Base-by-base conservation (phyloP, 1,284 basidiomycete species). In the Fomitiporia mediterranea region DNA sequence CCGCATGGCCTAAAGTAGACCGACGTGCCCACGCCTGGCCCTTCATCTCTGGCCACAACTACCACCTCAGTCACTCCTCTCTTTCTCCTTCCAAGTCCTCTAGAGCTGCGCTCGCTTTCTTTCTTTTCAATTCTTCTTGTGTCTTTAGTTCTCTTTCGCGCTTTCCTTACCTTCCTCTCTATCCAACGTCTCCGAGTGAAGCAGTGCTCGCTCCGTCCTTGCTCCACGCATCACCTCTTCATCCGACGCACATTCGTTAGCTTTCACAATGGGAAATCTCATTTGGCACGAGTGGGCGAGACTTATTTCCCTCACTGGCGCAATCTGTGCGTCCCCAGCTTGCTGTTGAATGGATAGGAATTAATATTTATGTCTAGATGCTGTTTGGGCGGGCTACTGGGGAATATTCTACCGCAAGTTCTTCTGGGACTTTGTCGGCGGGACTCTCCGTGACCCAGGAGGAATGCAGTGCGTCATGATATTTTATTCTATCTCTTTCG, bases 401-500 rank as follows among this genome's bases (percentile, higher is more conserved):
- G 91, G 82, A 19, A 70, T 93, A 11, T 74, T 89, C 63, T 93
- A 83, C 74, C 88, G 90, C 70, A 94, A 94, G 72, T 94, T 90
- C 78, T 91, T 94, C 73, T 94, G 88, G 84, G 92, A 94, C 74
- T 87, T 89, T 64, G 70, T 87, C 15, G 79, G 78, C 60, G 87
- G 87, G 50, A 83, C 76, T 63, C 62, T 86, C 59, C 84, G 88
- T 62, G 76, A 82, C 65, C 89, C 89, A 40, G 84, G 84, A 71
- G 89, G 90, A 59, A 60, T 91, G 34, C 86, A 92, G 91, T 93
- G 65, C 67, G 87, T 84, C 11, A 50, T 17, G 53, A 5, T 35
- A 25, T 13, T 37, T 15, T n/a, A 28, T 30, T 6, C 8, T 6
- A 15, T 15, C 17, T 6, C 21, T n/a, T 50, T 42, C 52, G 42